Base-by-base conservation (phyloP, 208 protist species). In the Vickermania spadyakhi region DNA sequence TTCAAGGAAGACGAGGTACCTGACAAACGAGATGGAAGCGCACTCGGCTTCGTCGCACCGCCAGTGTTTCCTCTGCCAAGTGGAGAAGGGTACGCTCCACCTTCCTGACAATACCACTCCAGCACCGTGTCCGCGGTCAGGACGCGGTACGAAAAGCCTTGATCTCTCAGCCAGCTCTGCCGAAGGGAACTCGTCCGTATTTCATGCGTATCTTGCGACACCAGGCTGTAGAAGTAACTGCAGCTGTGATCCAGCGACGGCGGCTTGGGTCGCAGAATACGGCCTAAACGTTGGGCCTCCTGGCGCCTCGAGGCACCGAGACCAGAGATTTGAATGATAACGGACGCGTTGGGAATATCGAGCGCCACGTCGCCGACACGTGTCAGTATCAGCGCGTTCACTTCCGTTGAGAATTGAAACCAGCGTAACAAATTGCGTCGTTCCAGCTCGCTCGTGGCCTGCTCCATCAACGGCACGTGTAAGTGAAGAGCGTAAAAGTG, bases 181-280 rank as follows among this genome's bases (percentile, higher is more conserved):
- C 98, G 88, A 54, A 90, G 97, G 53, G 91, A 93, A 60, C 90
- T 94, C 55, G 93, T 98, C 52, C 81, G 89, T 71, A 99, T 89
- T 68, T 99, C 98, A 25, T 89, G 64, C 22, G 98, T 99, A 76
- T 99, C 98, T 61, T 97, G 83, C 11, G 94, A 97, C 4, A 99
- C 96, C 2, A 99, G 77, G 0, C 97, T 97, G 79, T 99, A 99
- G 79, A 99, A 99, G 68, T 97, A 99, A 0, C 98, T 98, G 60
- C 84, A 91, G 2, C 79, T 89, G 72, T 89, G 91, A 64, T 99
- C 98, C 62, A 96, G 70, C 21, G 81, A 93, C 11, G 86, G 79
- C n/a, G 85, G 86, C 72, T 97, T 97, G 0, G 90, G 90, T 1
- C 94, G 85, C 13, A 98, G 67, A 70, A 99, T 99, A 51, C 97